phyloP scores from a whole-genome alignment of 2,329 filamentous ascomycete species.

The Epichloe uncinata region DNA sequence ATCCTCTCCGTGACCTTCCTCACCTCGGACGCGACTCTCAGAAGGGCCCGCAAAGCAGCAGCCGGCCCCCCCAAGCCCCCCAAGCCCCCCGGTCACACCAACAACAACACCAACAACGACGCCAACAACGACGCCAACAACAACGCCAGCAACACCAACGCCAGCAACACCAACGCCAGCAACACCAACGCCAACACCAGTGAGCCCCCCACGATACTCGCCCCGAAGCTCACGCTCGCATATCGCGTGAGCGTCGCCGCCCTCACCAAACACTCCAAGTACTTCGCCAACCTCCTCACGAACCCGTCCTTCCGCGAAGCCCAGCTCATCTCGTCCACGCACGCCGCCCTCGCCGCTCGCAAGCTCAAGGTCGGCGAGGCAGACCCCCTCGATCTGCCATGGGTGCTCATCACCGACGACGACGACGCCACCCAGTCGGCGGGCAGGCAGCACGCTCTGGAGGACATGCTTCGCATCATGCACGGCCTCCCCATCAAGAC shows the following conservation, averaged over 20 bases:
- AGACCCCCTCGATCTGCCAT: conserved; percentile 40
- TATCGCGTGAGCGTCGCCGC: conserved; percentile 48
- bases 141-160: no score
- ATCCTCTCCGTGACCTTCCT: conserved; percentile 54
- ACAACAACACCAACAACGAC: background rate
- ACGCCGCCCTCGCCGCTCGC: conserved; percentile 34
- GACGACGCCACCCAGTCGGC: conserved; percentile 51
- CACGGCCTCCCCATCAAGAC: conserved; percentile 39
- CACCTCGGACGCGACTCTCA: conserved; percentile 38
- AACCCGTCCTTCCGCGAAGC: conserved; percentile 52
- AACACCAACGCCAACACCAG: background rate
- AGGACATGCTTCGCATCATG: conserved; percentile 53
- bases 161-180: no score
- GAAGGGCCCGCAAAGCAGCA: conserved; percentile 27
- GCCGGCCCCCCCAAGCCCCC: no score
- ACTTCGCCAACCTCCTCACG: conserved; percentile 55
- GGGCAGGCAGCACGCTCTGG: conserved; percentile 47
- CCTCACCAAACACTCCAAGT: conserved; percentile 50
- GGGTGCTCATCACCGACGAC: conserved; percentile 51
- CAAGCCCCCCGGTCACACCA: conserved; percentile 12
- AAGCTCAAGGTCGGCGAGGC: conserved; percentile 36
- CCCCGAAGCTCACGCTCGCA: conserved; percentile 26
- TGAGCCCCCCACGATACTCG: conserved; percentile 14
- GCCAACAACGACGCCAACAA: no score
- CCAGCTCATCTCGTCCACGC: conserved; percentile 35